Percentiles rank a stretch among this genome's conserved stretches.
Evolutionary conservation across 2,329 filamentous ascomycete species (phyloP).

Genomic region (Cladosporium oxysporum): DNA sequence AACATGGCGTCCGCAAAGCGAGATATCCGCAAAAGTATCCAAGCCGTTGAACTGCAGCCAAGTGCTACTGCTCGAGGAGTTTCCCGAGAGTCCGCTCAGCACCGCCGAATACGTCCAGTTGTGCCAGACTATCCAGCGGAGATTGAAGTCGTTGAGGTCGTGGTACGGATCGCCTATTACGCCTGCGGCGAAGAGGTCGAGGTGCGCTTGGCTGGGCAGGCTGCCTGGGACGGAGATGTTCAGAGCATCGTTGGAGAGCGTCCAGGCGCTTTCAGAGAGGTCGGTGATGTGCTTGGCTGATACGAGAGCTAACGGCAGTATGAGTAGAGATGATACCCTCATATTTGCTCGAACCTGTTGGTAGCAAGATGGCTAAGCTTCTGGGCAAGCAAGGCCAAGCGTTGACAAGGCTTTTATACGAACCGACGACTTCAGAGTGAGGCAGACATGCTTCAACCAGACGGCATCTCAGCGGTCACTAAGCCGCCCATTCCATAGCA

Average conservation of each 20-base stretch:
- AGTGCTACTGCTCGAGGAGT: conserved; percentile 28
- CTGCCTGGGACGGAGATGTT: conserved; percentile 57
- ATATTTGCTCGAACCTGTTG: not conserved
- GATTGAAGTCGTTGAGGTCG: conserved; percentile 60
- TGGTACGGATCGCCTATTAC: conserved; percentile 58
- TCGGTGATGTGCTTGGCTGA: not conserved
- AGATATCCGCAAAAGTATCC: conserved; percentile 61
- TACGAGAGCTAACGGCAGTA: not conserved
- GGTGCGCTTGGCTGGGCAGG: conserved; percentile 60
- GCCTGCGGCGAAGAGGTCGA: conserved; percentile 57
- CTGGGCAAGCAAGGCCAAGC: conserved; percentile 2
- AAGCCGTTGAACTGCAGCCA: conserved; percentile 64
- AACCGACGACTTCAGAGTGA: not conserved
- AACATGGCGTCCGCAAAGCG: conserved; percentile 56
- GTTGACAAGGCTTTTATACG: not conserved
- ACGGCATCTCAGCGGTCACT: not conserved
- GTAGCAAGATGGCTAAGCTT: not conserved
- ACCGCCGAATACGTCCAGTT: conserved; percentile 64
- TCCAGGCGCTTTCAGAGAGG: conserved; percentile 26
- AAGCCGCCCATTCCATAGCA: not conserved
- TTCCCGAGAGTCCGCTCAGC: conserved; percentile 42
- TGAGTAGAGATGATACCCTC: not conserved
- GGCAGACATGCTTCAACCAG: not conserved
- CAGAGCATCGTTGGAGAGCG: conserved; percentile 42
- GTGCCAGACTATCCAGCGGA: conserved; percentile 59